phyloP scores from a whole-genome alignment of 805 yeast genomes.

The Cyberlindnera saturnus region DNA sequence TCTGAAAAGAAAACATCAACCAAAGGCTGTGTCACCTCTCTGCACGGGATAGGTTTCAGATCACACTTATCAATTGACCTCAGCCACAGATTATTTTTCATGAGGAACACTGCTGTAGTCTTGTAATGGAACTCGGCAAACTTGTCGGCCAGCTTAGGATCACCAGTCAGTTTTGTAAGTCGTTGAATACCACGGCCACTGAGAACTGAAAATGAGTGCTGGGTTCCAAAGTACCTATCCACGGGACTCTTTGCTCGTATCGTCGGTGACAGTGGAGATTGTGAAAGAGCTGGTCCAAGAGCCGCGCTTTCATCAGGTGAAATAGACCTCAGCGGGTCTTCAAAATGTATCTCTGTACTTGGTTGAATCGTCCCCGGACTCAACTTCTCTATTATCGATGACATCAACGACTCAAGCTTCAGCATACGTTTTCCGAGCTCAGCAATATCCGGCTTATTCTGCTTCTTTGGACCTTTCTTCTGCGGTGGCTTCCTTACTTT shows the following conservation, averaged over 20 bases:
- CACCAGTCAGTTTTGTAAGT: slow-evolving; percentile 24
- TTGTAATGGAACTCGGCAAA: slow-evolving; percentile 21
- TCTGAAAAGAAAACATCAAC: slow-evolving; percentile 9
- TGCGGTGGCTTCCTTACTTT: not conserved
- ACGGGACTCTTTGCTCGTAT: slow-evolving; percentile 1
- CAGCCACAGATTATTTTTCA: slow-evolving; percentile 26
- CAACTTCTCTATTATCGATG: slow-evolving; percentile 20
- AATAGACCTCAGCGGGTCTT: not conserved
- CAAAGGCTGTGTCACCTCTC: slow-evolving; percentile 17
- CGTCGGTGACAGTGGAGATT: not conserved
- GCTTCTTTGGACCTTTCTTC: not conserved
- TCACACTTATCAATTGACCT: slow-evolving; percentile 26
- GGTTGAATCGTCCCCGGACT: slow-evolving; percentile 6
- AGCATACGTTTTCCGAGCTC: slow-evolving; percentile 25
- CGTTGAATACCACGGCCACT: slow-evolving; percentile 36
- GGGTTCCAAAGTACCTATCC: slow-evolving; percentile 19
- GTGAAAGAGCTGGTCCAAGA: not conserved
- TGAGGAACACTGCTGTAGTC: slow-evolving; percentile 15
- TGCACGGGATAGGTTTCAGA: slow-evolving; percentile 27
- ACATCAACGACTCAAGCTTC: slow-evolving; percentile 30
- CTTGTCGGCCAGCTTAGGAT: slow-evolving; percentile 13
- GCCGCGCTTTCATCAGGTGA: not conserved
- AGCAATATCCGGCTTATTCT: not conserved
- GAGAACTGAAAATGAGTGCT: slow-evolving; percentile 31
- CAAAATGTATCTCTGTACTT: slow-evolving; percentile 1